phyloP scores from a whole-genome alignment of 805 yeast species.

The Starmerella bacillaris region DNA sequence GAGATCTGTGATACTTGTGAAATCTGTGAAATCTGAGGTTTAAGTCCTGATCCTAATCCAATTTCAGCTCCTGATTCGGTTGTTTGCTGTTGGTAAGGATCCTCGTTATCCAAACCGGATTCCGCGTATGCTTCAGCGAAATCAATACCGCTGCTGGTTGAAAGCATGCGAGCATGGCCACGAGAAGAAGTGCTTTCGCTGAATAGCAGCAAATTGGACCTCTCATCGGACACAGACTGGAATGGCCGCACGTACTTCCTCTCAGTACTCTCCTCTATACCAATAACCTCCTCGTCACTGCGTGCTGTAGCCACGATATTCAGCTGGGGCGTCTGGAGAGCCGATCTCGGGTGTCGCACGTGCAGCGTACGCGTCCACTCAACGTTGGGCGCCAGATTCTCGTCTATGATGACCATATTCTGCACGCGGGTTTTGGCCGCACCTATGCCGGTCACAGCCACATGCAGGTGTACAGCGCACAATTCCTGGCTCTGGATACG shows the following conservation, averaged over 20 bases:
- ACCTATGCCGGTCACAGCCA: conserved; percentile 10
- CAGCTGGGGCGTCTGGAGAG: conserved; percentile 12
- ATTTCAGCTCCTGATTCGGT: not conserved
- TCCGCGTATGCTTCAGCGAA: conserved; percentile 7
- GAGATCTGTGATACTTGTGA: no score
- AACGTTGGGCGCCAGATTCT: conserved; percentile 2
- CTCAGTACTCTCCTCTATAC: not conserved
- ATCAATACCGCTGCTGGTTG: conserved; percentile 4
- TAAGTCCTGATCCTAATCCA: not conserved
- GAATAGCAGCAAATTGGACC: conserved; percentile 5
- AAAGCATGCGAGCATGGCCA: conserved; percentile 4
- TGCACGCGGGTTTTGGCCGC: conserved; percentile 9
- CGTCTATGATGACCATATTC: conserved; percentile 11
- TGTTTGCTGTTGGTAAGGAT: not conserved
- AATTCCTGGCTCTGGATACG: conserved; percentile 1
- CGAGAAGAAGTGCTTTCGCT: not conserved
- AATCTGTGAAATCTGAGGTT: not conserved
- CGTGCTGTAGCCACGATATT: conserved; percentile 12
- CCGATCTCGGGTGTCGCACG: conserved; percentile 14
- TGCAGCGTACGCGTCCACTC: conserved; percentile 6
- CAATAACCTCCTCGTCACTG: not conserved
- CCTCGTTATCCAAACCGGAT: not conserved
- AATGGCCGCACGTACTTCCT: conserved; percentile 3
- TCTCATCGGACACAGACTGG: conserved; percentile 4
- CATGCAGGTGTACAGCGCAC: conserved; percentile 11